Evolutionary conservation across 805 yeast species (phyloP).

Genomic region (Wickerhamiella australiensis): DNA sequence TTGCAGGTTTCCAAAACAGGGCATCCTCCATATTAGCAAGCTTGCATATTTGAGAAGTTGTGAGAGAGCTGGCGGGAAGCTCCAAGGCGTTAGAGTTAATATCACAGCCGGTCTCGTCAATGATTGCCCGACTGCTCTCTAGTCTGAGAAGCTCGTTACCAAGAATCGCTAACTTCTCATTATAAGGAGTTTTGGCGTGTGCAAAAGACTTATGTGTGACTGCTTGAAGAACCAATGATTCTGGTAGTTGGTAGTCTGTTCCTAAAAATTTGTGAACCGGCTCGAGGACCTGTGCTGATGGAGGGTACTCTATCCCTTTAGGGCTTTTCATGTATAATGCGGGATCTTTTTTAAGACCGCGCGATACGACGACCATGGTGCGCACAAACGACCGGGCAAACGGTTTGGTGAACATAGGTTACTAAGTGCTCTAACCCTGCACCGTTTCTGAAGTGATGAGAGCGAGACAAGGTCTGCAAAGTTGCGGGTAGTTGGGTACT

Average conservation of each 20-base stretch:
- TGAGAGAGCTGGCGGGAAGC: constrained; percentile 23
- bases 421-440: no score
- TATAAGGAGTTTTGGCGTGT: constrained; percentile 79
- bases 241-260: constrained; percentile 42
- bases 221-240: constrained; percentile 58
- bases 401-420: constrained; percentile 7
- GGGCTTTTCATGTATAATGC: constrained; percentile 32
- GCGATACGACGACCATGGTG: constrained; percentile 5
- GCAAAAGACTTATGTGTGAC: constrained; percentile 92
- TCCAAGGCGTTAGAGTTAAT: constrained; percentile 23
- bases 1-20: constrained; percentile 25
- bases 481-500: no score
- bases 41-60: constrained; percentile 23
- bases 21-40: constrained; percentile 22
- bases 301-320: constrained; percentile 44
- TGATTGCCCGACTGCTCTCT: constrained; percentile 18
- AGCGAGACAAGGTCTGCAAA: no score
- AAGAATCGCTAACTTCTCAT: constrained; percentile 66
- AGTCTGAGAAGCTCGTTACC: constrained; percentile 32
- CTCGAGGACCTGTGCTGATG: constrained; percentile 37
- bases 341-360: constrained; percentile 21
- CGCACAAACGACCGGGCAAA: constrained; percentile 1
- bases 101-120: constrained; percentile 17
- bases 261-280: constrained; percentile 41
- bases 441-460: no score